These are phyloP conservation scores for Aspergillus fijiensis DNA, from an alignment of 2,329 filamentous ascomycete species.

Conservation along the genomic window DNA sequence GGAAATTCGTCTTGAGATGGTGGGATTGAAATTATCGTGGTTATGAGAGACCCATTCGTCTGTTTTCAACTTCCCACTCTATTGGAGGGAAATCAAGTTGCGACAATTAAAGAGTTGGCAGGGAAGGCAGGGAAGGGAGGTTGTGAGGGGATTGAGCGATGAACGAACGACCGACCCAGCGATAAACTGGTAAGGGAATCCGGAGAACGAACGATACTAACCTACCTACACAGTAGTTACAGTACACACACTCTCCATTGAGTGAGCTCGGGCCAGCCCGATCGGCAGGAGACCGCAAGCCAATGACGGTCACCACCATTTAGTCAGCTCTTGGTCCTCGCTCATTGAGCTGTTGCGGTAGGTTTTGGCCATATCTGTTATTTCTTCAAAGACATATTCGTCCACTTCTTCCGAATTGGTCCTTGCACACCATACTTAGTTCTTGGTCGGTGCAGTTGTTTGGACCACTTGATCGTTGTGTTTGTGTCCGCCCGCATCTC, in stretches of 20 bases:
- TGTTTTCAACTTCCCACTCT: not conserved
- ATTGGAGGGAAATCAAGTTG: not conserved
- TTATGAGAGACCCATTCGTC: not conserved
- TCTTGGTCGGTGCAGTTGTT: not conserved
- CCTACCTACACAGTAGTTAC: not conserved
- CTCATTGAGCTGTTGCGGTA: slow-evolving; percentile 2
- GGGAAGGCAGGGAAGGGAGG: not conserved
- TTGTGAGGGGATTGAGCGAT: not conserved
- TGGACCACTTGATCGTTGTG: not conserved
- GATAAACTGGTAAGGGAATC: not conserved
- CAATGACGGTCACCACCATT: slow-evolving; percentile 22
- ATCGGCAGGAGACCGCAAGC: slow-evolving; percentile 23
- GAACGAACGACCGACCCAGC: not conserved
- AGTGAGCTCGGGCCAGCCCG: slow-evolving; percentile 27
- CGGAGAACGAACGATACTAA: slow-evolving; percentile 2
- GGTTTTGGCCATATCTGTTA: not conserved
- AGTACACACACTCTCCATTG: not conserved
- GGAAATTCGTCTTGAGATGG: not conserved
- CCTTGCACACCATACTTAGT: not conserved
- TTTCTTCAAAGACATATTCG: not conserved
- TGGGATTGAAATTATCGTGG: not conserved
- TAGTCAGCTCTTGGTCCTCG: slow-evolving; percentile 22
- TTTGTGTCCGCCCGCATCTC: slow-evolving; percentile 8
- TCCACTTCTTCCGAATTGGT: not conserved
- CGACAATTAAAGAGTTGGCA: not conserved